These are phyloP conservation scores for Penicillium lagena DNA, from an alignment of 495 filamentous ascomycete genomes.

Conservation along the genomic window DNA sequence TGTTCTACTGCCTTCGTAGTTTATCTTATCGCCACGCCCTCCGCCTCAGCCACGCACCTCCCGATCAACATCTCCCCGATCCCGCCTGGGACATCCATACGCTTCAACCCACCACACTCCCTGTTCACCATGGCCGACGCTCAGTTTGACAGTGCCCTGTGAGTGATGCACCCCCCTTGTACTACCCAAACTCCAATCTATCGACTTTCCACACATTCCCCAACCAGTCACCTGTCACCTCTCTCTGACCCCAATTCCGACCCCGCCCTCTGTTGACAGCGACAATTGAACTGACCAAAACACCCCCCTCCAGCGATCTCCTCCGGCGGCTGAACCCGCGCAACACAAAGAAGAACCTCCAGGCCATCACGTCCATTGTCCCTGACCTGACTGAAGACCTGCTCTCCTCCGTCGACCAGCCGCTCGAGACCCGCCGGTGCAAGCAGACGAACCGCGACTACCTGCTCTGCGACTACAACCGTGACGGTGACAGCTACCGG, in stretches of 20 bases:
- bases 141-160: slow-evolving; percentile 62
- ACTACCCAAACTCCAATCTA: background rate
- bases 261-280: slow-evolving; percentile 18
- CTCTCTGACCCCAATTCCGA: background rate
- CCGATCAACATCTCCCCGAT: slow-evolving; percentile 19
- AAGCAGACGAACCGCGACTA: slow-evolving; percentile 87
- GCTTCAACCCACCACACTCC: slow-evolving; percentile 6
- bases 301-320: slow-evolving; percentile 68
- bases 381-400: slow-evolving; percentile 96
- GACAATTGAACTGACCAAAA: slow-evolving; percentile 19
- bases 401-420: slow-evolving; percentile 94
- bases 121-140: slow-evolving; percentile 40
- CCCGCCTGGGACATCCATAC: background rate
- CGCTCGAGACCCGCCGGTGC: slow-evolving; percentile 80
- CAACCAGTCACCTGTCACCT: background rate
- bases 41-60: slow-evolving; percentile 26
- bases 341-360: slow-evolving; percentile 77
- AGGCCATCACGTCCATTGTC: slow-evolving; percentile 74
- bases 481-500: slow-evolving; percentile 94
- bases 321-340: slow-evolving; percentile 96
- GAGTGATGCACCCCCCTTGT: slow-evolving; percentile 16
- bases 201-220: too few species aligned
- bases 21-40: slow-evolving; percentile 16
- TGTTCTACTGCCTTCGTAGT: too few species aligned
- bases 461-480: slow-evolving; percentile 98